These are phyloP conservation scores for Coemansia sp. DNA, from an alignment of 371 early-diverging fungal genomes.

Conservation along the genomic window DNA sequence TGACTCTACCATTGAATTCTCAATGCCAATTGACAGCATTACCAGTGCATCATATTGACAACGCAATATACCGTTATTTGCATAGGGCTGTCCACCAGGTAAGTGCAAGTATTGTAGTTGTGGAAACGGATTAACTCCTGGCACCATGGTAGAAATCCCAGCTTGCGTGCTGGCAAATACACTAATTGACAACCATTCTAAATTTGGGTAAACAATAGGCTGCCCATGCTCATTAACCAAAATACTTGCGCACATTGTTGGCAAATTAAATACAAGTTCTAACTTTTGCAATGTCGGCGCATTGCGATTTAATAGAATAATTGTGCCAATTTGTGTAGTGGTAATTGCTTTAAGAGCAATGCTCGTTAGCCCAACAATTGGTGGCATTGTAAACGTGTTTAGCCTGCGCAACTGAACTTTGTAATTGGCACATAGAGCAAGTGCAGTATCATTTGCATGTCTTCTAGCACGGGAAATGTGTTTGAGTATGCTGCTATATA, in stretches of 20 bases:
- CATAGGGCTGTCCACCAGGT: conserved; percentile 15
- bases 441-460: background rate
- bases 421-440: background rate
- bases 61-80: background rate
- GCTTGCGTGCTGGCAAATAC: conserved; percentile 4
- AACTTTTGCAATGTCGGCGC: background rate
- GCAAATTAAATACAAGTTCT: background rate
- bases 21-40: background rate
- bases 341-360: background rate
- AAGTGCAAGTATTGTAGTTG: background rate
- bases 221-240: background rate
- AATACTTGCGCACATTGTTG: background rate
- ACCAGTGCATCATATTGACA: background rate
- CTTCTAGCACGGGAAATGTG: background rate
- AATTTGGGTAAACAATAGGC: conserved; percentile 6
- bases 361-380: background rate
- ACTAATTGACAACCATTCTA: conserved; percentile 4
- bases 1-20: background rate
- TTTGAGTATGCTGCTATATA: background rate
- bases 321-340: background rate
- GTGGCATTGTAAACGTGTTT: background rate
- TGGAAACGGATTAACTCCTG: background rate
- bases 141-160: background rate
- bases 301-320: background rate
- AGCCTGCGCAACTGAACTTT: background rate